Conservation (phyloP, 176 grass and related monocot genomes). For the Saccharum officinarum region DNA sequence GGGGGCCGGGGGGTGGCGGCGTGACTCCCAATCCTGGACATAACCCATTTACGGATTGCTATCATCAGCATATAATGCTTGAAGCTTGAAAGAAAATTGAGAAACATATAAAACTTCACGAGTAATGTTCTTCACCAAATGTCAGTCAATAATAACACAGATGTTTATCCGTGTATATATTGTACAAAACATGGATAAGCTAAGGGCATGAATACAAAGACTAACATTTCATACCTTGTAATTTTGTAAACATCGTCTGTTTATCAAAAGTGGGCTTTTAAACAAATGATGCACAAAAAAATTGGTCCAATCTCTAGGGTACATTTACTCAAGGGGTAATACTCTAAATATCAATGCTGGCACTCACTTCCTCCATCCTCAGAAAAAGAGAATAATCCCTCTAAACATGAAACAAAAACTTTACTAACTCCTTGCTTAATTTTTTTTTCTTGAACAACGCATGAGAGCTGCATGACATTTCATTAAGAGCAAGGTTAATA, state of each 20-base stretch:
- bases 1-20: too few species aligned
- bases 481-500: neutral
- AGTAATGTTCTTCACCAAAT: slow-evolving; percentile 27
- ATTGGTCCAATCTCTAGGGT: neutral
- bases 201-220: slow-evolving; percentile 8
- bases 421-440: neutral
- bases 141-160: neutral
- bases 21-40: neutral
- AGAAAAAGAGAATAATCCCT: neutral
- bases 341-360: neutral
- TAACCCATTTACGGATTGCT: slow-evolving; percentile 18
- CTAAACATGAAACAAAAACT: slow-evolving; percentile 2
- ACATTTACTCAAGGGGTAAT: neutral
- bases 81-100: slow-evolving; percentile 32
- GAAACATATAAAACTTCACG: slow-evolving; percentile 22
- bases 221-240: neutral
- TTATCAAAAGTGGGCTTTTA: neutral
- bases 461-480: neutral
- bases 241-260: neutral
- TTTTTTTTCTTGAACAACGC: neutral
- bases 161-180: slow-evolving; percentile 3
- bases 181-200: slow-evolving; percentile 14
- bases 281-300: slow-evolving; percentile 4
- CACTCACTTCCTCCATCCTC: neutral
- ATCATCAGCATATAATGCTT: slow-evolving; percentile 20